Percentiles rank a stretch among this genome's conserved stretches.
Conservation (phyloP, 345 rosid genomes). For the Bruguiera gymnorhiza region DNA sequence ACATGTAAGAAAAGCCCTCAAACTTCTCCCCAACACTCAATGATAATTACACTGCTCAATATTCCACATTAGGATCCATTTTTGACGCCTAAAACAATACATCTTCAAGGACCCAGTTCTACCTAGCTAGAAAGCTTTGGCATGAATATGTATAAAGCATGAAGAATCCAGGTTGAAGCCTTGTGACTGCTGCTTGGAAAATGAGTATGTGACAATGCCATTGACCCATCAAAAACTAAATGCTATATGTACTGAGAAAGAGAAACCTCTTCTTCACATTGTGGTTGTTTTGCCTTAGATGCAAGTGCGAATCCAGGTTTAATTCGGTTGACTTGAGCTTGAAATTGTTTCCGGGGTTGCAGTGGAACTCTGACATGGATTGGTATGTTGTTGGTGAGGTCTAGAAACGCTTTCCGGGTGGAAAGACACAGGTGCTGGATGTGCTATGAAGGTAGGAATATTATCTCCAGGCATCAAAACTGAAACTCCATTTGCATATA, state of each 20-base stretch:
- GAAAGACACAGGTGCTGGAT: slow-evolving; percentile 63
- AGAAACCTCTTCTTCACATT: slow-evolving; percentile 3
- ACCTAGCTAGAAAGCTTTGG: slow-evolving; percentile 12
- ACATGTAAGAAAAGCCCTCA: background rate
- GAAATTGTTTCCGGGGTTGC: background rate
- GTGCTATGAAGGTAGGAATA: slow-evolving; percentile 78
- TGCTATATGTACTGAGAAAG: slow-evolving; percentile 18
- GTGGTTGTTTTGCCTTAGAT: background rate
- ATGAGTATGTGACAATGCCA: slow-evolving; percentile 11
- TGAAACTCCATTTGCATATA: slow-evolving; percentile 73
- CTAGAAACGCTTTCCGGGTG: slow-evolving; percentile 27
- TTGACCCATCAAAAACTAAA: slow-evolving; percentile 19
- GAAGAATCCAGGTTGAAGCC: slow-evolving; percentile 9
- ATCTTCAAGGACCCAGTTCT: slow-evolving; percentile 19
- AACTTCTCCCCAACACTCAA: slow-evolving; percentile 2
- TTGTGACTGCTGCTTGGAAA: background rate
- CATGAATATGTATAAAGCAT: slow-evolving; percentile 12
- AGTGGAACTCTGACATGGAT: slow-evolving; percentile 1
- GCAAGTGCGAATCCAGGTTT: background rate
- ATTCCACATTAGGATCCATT: slow-evolving; percentile 22
- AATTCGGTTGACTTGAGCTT: slow-evolving; percentile 22
- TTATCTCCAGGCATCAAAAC: slow-evolving; percentile 95
- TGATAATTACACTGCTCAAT: slow-evolving; percentile 18
- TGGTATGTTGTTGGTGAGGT: slow-evolving; percentile 22
- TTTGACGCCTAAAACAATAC: slow-evolving; percentile 21